Percentiles rank a stretch among this genome's conserved stretches.
phyloP scores from a whole-genome alignment of 495 filamentous ascomycete species.

The Penicillium robsamsonii region DNA sequence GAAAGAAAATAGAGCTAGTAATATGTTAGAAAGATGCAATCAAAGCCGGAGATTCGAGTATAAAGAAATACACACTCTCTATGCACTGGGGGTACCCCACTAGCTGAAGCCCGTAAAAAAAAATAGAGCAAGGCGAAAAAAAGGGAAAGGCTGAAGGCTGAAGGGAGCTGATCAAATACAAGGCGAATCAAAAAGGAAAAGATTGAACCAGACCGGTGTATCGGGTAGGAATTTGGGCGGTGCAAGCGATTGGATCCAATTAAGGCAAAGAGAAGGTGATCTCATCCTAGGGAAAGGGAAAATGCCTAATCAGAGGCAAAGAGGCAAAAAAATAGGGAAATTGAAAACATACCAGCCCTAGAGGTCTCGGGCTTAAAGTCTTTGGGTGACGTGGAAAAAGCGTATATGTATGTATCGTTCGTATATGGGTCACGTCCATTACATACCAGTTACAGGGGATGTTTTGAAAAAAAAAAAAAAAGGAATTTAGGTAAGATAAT shows the following conservation, averaged over 20 bases:
- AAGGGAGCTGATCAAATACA: constrained; percentile 3
- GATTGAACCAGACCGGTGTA: constrained; percentile 6
- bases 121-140: neutral
- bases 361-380: constrained; percentile 21
- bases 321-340: constrained; percentile 20
- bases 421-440: neutral
- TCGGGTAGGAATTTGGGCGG: constrained; percentile 4
- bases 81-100: neutral
- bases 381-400: constrained; percentile 12
- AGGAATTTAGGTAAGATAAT: no score
- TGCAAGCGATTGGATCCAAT: constrained; percentile 16
- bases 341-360: constrained; percentile 18
- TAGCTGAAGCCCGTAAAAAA: neutral
- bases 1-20: neutral
- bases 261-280: constrained; percentile 9
- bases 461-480: no score
- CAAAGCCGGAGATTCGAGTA: neutral
- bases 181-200: neutral
- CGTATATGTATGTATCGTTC: constrained; percentile 15
- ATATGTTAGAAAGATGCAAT: neutral
- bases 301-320: constrained; percentile 11
- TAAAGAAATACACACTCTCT: neutral
- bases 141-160: constrained; percentile 3
- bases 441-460: constrained; percentile 8
- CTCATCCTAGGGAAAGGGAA: constrained; percentile 12